Percentiles rank a stretch among this genome's conserved stretches.
Conservation (phyloP, 495 filamentous ascomycete genomes). For the Platismatia glauca region DNA sequence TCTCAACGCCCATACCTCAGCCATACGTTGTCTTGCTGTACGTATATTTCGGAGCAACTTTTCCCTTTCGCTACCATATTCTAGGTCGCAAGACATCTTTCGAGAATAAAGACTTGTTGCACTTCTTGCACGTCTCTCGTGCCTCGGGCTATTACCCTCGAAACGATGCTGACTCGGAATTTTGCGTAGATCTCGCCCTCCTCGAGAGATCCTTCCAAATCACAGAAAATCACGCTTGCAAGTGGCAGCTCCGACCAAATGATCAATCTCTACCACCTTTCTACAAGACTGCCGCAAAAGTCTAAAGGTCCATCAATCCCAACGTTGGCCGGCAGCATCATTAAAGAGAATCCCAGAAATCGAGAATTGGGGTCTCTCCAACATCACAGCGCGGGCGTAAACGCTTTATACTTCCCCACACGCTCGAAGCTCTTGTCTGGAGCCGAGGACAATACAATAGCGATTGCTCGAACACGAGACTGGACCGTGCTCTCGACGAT, state of each 20-base stretch:
- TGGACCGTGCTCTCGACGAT: constrained; percentile 85
- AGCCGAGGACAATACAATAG: constrained; percentile 80
- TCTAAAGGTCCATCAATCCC: constrained; percentile 43
- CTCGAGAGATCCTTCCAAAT: constrained; percentile 36
- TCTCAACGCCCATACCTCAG: constrained; percentile 83
- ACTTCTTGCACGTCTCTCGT: neutral
- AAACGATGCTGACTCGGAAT: neutral
- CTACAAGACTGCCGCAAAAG: constrained; percentile 54
- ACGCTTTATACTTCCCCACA: constrained; percentile 70
- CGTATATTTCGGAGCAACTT: neutral
- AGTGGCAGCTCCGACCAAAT: constrained; percentile 86
- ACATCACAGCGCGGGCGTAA: constrained; percentile 76
- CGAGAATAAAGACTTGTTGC: neutral
- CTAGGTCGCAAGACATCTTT: neutral
- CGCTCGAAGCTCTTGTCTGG: constrained; percentile 77
- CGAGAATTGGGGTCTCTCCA: constrained; percentile 77
- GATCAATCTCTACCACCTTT: constrained; percentile 89
- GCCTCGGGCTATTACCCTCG: constrained; percentile 50
- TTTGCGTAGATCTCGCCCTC: constrained; percentile 34
- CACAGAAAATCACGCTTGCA: constrained; percentile 74
- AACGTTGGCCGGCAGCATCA: constrained; percentile 55
- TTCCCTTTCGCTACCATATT: neutral
- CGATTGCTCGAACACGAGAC: constrained; percentile 76
- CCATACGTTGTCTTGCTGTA: constrained; percentile 75
- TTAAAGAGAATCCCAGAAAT: constrained; percentile 75